phyloP scores from a whole-genome alignment of 148 eudicot species.

The Amaranthus palmeri region DNA sequence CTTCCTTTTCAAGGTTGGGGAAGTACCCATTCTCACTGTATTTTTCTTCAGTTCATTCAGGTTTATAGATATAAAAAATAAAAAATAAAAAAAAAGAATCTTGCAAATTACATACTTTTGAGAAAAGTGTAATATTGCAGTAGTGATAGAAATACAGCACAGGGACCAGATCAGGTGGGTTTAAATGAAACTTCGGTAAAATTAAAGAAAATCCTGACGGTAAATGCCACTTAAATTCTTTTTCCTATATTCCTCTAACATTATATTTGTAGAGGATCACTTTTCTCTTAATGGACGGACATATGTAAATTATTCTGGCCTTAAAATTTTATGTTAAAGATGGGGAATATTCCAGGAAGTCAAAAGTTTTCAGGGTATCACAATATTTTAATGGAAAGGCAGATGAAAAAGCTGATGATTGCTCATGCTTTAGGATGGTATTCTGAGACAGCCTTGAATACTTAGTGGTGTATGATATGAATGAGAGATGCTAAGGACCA shows the following conservation, averaged over 20 bases:
- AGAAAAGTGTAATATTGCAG: background rate
- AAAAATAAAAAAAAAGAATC: background rate
- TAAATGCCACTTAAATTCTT: constrained; percentile 13
- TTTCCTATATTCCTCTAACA: constrained; percentile 19
- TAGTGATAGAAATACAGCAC: constrained; percentile 1
- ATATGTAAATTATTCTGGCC: constrained; percentile 23
- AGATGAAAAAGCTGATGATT: constrained; percentile 26
- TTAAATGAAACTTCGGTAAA: background rate
- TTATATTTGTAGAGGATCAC: constrained; percentile 22
- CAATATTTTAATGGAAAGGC: constrained; percentile 26
- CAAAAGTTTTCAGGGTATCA: constrained; percentile 27
- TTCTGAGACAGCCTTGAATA: constrained; percentile 23
- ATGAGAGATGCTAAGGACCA: constrained; percentile 19
- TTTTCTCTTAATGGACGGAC: constrained; percentile 29
- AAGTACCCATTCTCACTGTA: background rate
- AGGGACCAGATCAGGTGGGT: background rate
- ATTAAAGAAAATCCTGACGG: background rate
- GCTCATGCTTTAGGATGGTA: constrained; percentile 14
- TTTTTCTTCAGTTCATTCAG: background rate
- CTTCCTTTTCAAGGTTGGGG: background rate
- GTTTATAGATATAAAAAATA: background rate
- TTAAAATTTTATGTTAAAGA: constrained; percentile 15
- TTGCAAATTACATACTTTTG: background rate
- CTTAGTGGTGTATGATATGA: constrained; percentile 11
- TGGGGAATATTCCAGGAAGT: constrained; percentile 34